Evolutionary conservation across 163 green algal genomes (phyloP), one percentile per base, ranked within the genome.

Genomic region (Prototheca cutis): DNA sequence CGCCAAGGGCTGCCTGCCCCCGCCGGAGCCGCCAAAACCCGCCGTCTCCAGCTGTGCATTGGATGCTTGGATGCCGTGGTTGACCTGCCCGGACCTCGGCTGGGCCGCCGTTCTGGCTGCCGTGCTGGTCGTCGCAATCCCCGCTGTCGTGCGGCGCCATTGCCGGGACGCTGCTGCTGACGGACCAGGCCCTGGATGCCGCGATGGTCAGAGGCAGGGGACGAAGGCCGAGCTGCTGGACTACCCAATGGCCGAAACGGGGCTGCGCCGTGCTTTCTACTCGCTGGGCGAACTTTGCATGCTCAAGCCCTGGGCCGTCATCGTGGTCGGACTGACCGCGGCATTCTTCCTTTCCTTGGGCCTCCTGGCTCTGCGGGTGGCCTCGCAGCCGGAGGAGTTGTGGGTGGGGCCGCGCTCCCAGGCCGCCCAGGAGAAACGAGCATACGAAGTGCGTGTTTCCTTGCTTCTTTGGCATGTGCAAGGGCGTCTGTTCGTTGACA

Each of bases 361-460:
- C 5, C 66, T 89, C 24, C 4, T 84, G 23, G 40, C 65, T 0
- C 80, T 91, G 65, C 59, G 49, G 15, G 69, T 95, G 19, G 80
- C 91, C 53, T 93, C 83, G 0, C 73, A 89, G 53, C 87, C 87
- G 2, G 62, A 87, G 70, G 36, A 65, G 48, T 72, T 96, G 36
- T 96, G 88, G 88, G 89, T 94, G 29, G 73, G 77, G 3, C 69
- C 81, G 2, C 54, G 45, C 57, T 90, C 79, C 39, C 68, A 75
- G 56, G 79, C 87, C 23, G 75, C 77, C 0, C 49, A 57, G 21
- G 81, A 93, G 34, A 84, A 89, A n/a, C n/a, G n/a, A n/a, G n/a
- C n/a, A n/a, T n/a, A n/a, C n/a, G n/a, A n/a, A n/a, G n/a, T n/a
- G n/a, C n/a, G n/a, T n/a, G n/a, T n/a, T n/a, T n/a, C n/a, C n/a